A percentile compares a stretch with the other conserved stretches of the same genome.
These are phyloP conservation scores for Kalmusia sp. DNA, from an alignment of 2,329 filamentous ascomycete species.

Conservation along the genomic window DNA sequence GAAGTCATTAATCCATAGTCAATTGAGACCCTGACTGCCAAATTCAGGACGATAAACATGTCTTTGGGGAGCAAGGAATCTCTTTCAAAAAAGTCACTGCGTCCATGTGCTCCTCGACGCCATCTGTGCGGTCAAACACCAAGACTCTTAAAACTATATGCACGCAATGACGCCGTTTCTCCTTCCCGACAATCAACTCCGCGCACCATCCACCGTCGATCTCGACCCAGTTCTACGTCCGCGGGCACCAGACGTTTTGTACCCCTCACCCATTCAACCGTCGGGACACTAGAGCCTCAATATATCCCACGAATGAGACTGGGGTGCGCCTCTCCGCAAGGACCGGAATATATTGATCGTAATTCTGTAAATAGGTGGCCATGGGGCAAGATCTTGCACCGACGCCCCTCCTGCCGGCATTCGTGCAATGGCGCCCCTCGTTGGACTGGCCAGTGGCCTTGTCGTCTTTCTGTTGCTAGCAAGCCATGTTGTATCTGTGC, in stretches of 20 bases:
- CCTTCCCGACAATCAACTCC: not conserved
- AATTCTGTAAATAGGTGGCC: constrained; percentile 8
- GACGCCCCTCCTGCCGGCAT: constrained; percentile 7
- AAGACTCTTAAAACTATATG: not conserved
- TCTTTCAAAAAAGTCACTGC: not conserved
- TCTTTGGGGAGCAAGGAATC: too few relatives aligned
- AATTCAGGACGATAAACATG: too few relatives aligned
- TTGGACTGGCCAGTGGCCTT: constrained; percentile 16
- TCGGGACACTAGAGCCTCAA: constrained; percentile 19
- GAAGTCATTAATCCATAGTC: too few relatives aligned
- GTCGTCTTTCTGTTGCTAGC: constrained; percentile 12
- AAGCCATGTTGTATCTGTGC: constrained; percentile 13
- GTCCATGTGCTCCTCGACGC: not conserved
- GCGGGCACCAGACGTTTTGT: not conserved
- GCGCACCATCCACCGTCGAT: constrained; percentile 4
- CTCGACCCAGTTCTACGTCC: constrained; percentile 9
- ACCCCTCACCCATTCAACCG: constrained; percentile 7
- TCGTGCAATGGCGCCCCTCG: constrained; percentile 19
- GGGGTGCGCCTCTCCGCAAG: not conserved
- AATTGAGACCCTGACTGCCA: too few relatives aligned
- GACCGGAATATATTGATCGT: constrained; percentile 16
- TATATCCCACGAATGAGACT: constrained; percentile 17
- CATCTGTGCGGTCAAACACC: constrained; percentile 5
- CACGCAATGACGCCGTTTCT: not conserved
- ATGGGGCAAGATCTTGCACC: constrained; percentile 11